Conservation (phyloP, 768 basidiomycete species). For the Lentinula raphanica region DNA sequence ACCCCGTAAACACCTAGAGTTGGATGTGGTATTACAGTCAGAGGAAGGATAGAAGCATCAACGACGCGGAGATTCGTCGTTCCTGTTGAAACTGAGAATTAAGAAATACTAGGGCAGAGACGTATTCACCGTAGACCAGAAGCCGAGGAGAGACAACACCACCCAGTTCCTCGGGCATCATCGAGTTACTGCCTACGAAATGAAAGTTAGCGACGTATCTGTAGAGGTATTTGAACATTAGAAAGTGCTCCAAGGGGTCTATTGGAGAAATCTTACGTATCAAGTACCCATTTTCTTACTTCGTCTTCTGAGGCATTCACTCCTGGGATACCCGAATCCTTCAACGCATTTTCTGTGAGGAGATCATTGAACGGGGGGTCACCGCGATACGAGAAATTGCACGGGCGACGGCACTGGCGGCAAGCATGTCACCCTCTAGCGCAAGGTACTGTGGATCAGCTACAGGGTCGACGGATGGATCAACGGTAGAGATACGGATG, state of each 20-base stretch:
- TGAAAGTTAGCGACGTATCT: slow-evolving; percentile 12
- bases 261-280: neutral
- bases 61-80: slow-evolving; percentile 21
- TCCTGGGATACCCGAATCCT: slow-evolving; percentile 4
- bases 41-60: slow-evolving; percentile 23
- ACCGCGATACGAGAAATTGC: slow-evolving; percentile 7
- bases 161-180: slow-evolving; percentile 13
- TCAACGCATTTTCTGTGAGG: slow-evolving; percentile 1
- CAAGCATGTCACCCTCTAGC: slow-evolving; percentile 8
- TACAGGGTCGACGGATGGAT: slow-evolving; percentile 9
- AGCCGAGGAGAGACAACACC: slow-evolving; percentile 13
- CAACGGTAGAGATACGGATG: slow-evolving; percentile 10
- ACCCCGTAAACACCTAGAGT: slow-evolving; percentile 24
- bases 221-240: neutral
- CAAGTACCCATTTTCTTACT: slow-evolving; percentile 10
- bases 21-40: slow-evolving; percentile 20
- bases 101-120: neutral
- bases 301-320: slow-evolving; percentile 11
- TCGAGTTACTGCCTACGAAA: slow-evolving; percentile 12
- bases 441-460: slow-evolving; percentile 10
- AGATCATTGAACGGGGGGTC: slow-evolving; percentile 14
- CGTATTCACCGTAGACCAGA: slow-evolving; percentile 9
- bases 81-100: neutral
- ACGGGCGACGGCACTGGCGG: slow-evolving; percentile 8
- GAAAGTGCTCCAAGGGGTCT: too few species aligned